Conservation (phyloP, 495 filamentous ascomycete species). For the Tuber microsphaerosporum region DNA sequence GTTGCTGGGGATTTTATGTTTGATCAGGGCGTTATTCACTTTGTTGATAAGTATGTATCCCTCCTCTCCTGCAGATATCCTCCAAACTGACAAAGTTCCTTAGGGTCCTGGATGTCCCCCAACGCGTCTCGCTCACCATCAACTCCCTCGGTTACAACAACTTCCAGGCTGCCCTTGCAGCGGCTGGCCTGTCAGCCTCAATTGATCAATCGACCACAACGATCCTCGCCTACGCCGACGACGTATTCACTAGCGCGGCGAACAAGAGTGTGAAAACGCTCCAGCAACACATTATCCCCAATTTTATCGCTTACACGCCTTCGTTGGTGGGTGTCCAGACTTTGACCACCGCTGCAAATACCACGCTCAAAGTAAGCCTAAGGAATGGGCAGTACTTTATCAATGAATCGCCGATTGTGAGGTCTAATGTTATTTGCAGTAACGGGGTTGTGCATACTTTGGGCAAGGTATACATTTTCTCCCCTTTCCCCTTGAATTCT, state of each 20-base stretch:
- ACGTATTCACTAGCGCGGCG: not conserved
- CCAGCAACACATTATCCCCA: not conserved
- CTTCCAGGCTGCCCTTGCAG: not conserved
- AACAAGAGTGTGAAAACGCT: not conserved
- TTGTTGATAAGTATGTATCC: conserved; percentile 1
- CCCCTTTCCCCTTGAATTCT: not conserved
- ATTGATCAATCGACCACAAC: not conserved
- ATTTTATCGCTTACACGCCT: not conserved
- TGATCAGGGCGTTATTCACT: not conserved
- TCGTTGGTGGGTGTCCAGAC: not conserved
- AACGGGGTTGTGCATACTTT: not conserved
- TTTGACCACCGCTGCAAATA: not conserved
- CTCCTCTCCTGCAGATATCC: not conserved
- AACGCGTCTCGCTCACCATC: not conserved
- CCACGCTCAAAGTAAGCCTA: not conserved
- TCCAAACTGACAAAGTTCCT: not conserved
- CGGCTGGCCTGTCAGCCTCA: not conserved
- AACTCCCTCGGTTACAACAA: not conserved
- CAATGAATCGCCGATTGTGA: not conserved
- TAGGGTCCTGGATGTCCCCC: not conserved
- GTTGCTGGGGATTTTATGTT: not conserved
- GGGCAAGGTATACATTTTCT: not conserved
- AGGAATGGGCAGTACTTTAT: not conserved
- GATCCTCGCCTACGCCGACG: not conserved
- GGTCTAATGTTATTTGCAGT: not conserved